Evolutionary conservation across 208 protist genomes (phyloP).

Genomic region (Crithidia sp.): DNA sequence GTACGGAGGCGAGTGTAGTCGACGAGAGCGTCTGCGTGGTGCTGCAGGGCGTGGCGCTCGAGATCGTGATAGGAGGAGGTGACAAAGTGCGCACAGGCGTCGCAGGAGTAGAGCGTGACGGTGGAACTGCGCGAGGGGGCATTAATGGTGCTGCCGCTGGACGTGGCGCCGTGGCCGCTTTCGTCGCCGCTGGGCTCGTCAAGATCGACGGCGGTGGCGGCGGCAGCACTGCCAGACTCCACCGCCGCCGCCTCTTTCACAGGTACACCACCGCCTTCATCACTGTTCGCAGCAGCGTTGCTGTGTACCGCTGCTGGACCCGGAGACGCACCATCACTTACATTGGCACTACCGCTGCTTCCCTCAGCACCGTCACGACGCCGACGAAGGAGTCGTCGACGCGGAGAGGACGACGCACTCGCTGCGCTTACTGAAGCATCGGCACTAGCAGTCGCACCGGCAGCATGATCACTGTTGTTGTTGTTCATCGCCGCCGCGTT

Average conservation of each 20-base stretch:
- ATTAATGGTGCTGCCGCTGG: too few species aligned
- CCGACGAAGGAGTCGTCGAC: too few species aligned
- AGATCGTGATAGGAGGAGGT: constrained; percentile 53
- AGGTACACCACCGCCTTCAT: too few species aligned
- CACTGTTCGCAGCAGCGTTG: too few species aligned
- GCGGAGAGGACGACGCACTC: too few species aligned
- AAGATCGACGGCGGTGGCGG: background rate
- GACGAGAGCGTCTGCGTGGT: constrained; percentile 48
- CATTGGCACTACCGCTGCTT: too few species aligned
- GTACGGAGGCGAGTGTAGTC: constrained; percentile 61
- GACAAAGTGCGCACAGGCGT: constrained; percentile 66
- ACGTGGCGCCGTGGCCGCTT: background rate
- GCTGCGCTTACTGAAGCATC: too few species aligned
- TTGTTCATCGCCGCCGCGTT: background rate
- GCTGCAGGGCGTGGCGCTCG: constrained; percentile 58
- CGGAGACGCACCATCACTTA: too few species aligned
- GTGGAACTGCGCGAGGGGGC: background rate
- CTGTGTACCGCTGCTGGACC: too few species aligned
- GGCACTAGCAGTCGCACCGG: background rate
- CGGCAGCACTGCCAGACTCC: background rate
- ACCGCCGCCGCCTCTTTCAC: background rate
- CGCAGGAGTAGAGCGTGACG: constrained; percentile 65
- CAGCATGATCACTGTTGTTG: background rate
- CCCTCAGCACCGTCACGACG: too few species aligned
- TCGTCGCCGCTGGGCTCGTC: constrained; percentile 12